Base-by-base conservation (phyloP, 78 protist species). In the Planoprotostelium fungivorum region DNA sequence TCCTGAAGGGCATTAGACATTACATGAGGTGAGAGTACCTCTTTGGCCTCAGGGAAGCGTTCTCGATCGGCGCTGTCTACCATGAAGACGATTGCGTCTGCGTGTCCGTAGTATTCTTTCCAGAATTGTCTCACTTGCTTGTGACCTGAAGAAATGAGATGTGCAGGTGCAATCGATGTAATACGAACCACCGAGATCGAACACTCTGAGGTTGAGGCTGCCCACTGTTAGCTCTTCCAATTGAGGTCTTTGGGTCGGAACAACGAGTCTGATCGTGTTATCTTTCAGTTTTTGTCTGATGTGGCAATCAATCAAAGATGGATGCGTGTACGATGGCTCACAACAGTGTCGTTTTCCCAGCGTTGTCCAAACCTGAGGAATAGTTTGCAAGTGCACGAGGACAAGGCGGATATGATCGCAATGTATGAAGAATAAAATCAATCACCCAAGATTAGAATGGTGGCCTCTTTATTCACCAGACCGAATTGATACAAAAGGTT, bases 261-360 rank as follows among this genome's bases (percentile, higher is more conserved):
- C 63, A 88, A 36, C 83, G 35, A 86, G 37, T 37, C 1, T 31
- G 73, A 51, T 16, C 5, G 16, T 51, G 5, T 16, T 16, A 51
- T 51, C 5, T 51, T 51, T 51, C 73, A 51, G 5, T 16, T 51
- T 51, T 16, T 51, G 73, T 16, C 73, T 51, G 16, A 5, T 51
- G 31, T 25, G 5, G 5, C 73, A 51, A 25, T 25, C 73, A 25
- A 16, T 25, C 16, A 51, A 16, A 51, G 73, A 51, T 51, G 16
- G 16, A 51, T 51, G 5, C 73, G 73, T 51, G 16, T n/a, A n/a
- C n/a, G n/a, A n/a, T n/a, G n/a, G n/a, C 73, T 51, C 16, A 51
- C 73, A 51, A 25, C 73, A 99, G 96, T 0, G 99, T 99, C 36
- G 99, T 99, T 91, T 99, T 99, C n/a, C 99, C 99, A 1, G 99